These are phyloP conservation scores for Brettanomyces nanus DNA, from an alignment of 805 yeast species.

Conservation along the genomic window DNA sequence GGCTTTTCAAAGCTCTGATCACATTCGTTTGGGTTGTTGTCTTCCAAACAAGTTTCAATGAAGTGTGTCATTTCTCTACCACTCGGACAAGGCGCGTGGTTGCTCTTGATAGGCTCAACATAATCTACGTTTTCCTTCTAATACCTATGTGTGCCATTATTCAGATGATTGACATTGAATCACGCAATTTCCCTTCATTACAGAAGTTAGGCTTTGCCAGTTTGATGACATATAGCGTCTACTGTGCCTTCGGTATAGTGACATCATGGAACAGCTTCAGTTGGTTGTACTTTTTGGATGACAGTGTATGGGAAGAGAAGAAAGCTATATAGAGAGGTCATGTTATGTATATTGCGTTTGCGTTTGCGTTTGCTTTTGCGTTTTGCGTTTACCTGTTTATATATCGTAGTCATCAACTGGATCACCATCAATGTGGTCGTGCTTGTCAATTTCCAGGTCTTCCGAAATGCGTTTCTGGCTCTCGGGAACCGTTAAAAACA, in stretches of 20 bases:
- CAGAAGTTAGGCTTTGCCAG: constrained; percentile 64
- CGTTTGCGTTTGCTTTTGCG: too few species aligned
- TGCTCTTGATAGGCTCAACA: constrained; percentile 61
- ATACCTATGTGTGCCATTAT: constrained; percentile 48
- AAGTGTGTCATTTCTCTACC: constrained; percentile 43
- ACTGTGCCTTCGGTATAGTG: constrained; percentile 79
- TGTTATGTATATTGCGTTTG: too few species aligned
- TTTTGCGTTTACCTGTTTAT: too few species aligned
- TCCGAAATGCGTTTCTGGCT: too few species aligned
- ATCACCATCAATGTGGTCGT: too few species aligned
- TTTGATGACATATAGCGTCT: constrained; percentile 75
- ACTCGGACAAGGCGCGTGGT: constrained; percentile 41
- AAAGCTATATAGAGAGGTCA: too few species aligned
- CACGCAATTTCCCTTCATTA: constrained; percentile 42
- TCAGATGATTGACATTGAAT: constrained; percentile 45
- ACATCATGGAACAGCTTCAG: constrained; percentile 83
- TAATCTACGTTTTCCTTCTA: constrained; percentile 59
- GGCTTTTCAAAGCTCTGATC: constrained; percentile 65
- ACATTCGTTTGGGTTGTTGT: constrained; percentile 82
- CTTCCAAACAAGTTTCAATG: constrained; percentile 63
- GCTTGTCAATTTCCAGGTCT: too few species aligned
- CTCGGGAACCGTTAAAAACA: background rate
- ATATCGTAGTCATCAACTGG: too few species aligned
- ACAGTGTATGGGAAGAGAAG: constrained; percentile 46
- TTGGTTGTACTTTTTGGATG: constrained; percentile 84